Percentiles rank a stretch among this genome's conserved stretches.
phyloP scores from a whole-genome alignment of 345 rosid genomes.

The Gossypium raimondii region DNA sequence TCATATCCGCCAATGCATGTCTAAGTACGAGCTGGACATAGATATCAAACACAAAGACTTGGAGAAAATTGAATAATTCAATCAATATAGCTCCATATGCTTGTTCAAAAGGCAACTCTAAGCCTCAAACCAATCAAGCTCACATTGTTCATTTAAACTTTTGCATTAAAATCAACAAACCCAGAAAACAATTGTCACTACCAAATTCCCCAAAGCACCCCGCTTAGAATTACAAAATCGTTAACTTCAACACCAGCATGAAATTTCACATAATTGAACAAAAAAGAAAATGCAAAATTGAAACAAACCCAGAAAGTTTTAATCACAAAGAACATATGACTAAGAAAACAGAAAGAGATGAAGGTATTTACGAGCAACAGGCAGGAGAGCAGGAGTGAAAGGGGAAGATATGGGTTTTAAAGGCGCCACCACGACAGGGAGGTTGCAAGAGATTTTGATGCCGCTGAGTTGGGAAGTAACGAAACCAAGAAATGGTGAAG shows the following conservation, averaged over 20 bases:
- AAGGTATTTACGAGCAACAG: constrained; percentile 63
- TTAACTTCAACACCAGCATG: neutral
- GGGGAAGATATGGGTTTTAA: constrained; percentile 31
- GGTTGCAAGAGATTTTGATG: constrained; percentile 44
- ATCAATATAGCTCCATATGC: neutral
- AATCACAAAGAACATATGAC: neutral
- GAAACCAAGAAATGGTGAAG: constrained; percentile 45
- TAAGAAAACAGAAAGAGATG: neutral
- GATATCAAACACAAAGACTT: too few species aligned
- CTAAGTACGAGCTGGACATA: too few species aligned
- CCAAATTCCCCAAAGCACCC: neutral
- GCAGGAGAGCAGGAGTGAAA: constrained; percentile 44
- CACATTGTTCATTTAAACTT: neutral
- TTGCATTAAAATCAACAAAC: neutral
- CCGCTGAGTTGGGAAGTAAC: constrained; percentile 65
- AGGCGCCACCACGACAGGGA: constrained; percentile 7
- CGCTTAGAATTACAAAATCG: neutral
- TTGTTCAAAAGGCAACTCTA: neutral
- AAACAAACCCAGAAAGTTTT: neutral
- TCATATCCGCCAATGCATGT: too few species aligned
- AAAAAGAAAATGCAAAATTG: neutral
- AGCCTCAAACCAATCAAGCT: neutral
- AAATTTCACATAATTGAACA: neutral
- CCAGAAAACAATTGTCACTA: neutral
- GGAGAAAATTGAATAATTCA: too few species aligned